Percentiles rank a stretch among this genome's conserved stretches.
phyloP scores from a whole-genome alignment of 2,329 filamentous ascomycete genomes.

The Paraconiothyrium sp. region DNA sequence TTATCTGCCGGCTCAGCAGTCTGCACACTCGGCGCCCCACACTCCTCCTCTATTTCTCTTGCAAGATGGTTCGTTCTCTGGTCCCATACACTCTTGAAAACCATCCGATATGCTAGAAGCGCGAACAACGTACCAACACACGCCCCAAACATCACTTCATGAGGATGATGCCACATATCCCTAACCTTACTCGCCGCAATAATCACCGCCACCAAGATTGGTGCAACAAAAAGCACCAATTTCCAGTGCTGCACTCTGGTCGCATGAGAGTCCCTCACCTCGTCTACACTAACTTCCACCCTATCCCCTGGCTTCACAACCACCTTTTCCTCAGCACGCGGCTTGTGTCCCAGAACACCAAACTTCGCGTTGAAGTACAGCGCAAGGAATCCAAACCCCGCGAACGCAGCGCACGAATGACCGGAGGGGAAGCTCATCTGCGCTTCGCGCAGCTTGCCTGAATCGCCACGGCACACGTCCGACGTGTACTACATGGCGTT shows the following conservation, averaged over 20 bases:
- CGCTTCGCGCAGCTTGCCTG: slow-evolving; percentile 29
- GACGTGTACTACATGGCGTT: slow-evolving; percentile 24
- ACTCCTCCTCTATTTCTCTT: slow-evolving; percentile 10
- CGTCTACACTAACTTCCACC: neutral
- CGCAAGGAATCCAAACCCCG: slow-evolving; percentile 42
- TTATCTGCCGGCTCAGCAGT: neutral
- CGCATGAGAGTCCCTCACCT: neutral
- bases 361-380: slow-evolving; percentile 42
- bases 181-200: slow-evolving; percentile 74
- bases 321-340: neutral
- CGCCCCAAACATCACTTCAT: slow-evolving; percentile 71
- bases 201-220: slow-evolving; percentile 69
- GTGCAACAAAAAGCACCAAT: slow-evolving; percentile 67
- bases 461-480: slow-evolving; percentile 28
- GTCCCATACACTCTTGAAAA: slow-evolving; percentile 54
- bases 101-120: slow-evolving; percentile 69
- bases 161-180: slow-evolving; percentile 74
- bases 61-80: slow-evolving; percentile 29
- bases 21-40: neutral
- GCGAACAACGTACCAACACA: slow-evolving; percentile 70
- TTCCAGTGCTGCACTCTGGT: slow-evolving; percentile 73
- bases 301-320: neutral
- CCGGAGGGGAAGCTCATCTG: slow-evolving; percentile 45
- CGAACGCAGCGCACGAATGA: slow-evolving; percentile 42
- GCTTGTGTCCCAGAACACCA: slow-evolving; percentile 29